These are phyloP conservation scores for Coemansia reversa DNA, from an alignment of 192 early-diverging fungal genomes.

Conservation along the genomic window DNA sequence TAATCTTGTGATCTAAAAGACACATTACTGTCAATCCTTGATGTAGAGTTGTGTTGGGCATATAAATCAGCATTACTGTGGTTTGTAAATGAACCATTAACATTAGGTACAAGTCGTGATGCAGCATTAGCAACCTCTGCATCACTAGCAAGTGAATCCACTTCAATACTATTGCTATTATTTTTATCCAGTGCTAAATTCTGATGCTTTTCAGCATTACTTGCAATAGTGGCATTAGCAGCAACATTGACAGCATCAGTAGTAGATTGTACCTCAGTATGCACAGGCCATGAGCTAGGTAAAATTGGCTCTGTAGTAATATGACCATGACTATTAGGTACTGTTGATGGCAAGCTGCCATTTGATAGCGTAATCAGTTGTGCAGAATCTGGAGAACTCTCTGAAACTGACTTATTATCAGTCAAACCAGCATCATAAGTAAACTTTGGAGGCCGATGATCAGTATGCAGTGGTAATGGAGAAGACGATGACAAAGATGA, in stretches of 20 bases:
- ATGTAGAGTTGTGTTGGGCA: not conserved
- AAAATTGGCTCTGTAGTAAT: too few relatives aligned
- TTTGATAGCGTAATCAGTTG: too few relatives aligned
- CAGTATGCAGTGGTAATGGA: not conserved
- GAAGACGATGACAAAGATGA: slow-evolving; percentile 16
- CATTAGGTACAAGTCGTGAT: slow-evolving; percentile 5
- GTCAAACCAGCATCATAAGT: not conserved
- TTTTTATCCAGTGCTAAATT: slow-evolving; percentile 3
- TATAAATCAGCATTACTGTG: slow-evolving; percentile 7
- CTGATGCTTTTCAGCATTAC: not conserved
- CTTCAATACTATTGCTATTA: not conserved
- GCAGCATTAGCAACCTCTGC: slow-evolving; percentile 11
- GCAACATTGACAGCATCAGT: too few relatives aligned
- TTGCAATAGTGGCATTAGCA: too few relatives aligned
- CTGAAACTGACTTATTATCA: too few relatives aligned
- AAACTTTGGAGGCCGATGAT: not conserved
- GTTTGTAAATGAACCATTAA: not conserved
- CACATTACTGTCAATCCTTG: not conserved
- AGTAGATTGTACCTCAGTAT: too few relatives aligned
- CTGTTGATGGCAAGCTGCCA: too few relatives aligned
- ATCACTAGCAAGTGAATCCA: not conserved
- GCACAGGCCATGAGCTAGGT: too few relatives aligned
- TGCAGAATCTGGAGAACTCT: too few relatives aligned
- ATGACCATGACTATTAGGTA: too few relatives aligned
- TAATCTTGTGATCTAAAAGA: slow-evolving; percentile 12